Percentiles rank a stretch among this genome's conserved stretches.
These are phyloP conservation scores for Aspergillus biplanus DNA, from an alignment of 495 filamentous ascomycete genomes.

Conservation along the genomic window DNA sequence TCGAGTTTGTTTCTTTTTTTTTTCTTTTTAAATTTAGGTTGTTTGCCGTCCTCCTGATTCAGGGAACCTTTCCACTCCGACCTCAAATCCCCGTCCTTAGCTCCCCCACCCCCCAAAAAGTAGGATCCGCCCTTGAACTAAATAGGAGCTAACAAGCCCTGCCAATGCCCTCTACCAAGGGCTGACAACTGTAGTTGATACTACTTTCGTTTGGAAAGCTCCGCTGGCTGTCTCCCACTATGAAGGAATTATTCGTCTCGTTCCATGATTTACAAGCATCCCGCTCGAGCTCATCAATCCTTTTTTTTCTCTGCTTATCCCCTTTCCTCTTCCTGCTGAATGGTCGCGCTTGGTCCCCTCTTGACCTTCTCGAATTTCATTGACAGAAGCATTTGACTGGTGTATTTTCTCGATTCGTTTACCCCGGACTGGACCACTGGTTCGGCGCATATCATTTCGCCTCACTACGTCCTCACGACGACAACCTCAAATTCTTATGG, in stretches of 20 bases:
- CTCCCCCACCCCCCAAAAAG: slow-evolving; percentile 22
- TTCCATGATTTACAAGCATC: background rate
- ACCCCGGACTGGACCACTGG: slow-evolving; percentile 17
- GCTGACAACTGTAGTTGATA: slow-evolving; percentile 2
- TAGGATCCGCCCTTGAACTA: slow-evolving; percentile 22
- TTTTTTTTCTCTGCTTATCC: background rate
- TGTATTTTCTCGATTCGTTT: background rate
- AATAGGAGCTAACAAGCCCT: slow-evolving; percentile 21
- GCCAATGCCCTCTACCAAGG: slow-evolving; percentile 13
- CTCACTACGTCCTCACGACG: slow-evolving; percentile 2
- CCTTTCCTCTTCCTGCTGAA: background rate
- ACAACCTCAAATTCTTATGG: background rate
- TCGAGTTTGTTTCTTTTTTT: no score
- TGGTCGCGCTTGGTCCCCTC: background rate
- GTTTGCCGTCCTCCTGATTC: no score
- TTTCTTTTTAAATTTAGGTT: no score
- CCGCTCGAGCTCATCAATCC: slow-evolving; percentile 10
- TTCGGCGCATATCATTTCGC: slow-evolving; percentile 2
- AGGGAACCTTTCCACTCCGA: background rate
- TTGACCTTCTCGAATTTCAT: slow-evolving; percentile 2
- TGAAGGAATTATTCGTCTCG: background rate
- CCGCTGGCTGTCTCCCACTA: slow-evolving; percentile 21
- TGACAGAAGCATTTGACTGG: background rate
- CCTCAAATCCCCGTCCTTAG: slow-evolving; percentile 1
- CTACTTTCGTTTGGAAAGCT: slow-evolving; percentile 25